These are phyloP conservation scores for Camellia lanceoleosa DNA, from an alignment of 148 eudicot genomes.

Conservation along the genomic window DNA sequence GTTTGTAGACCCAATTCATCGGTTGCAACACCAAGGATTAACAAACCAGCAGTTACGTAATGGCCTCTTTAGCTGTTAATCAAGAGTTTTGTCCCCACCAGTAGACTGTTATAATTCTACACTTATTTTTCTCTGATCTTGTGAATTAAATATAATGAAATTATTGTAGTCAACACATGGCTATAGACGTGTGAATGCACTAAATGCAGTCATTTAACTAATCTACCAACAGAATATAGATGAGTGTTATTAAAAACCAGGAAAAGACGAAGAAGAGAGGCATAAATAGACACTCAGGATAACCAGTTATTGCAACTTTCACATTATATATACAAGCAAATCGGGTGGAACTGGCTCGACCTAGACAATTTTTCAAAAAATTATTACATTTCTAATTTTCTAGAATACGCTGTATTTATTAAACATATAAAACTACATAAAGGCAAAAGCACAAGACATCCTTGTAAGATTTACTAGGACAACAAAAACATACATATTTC, in stretches of 20 bases:
- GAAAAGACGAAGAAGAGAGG: background rate
- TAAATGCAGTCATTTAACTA: background rate
- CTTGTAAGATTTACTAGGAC: too few relatives aligned
- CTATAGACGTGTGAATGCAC: background rate
- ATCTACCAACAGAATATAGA: background rate
- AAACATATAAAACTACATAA: background rate
- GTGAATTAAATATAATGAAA: background rate
- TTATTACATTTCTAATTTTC: background rate
- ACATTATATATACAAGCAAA: background rate
- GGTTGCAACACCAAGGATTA: background rate
- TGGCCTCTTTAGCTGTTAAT: constrained; percentile 1
- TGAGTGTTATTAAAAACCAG: background rate
- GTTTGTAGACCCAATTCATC: background rate
- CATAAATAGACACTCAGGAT: background rate
- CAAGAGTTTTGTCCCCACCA: background rate
- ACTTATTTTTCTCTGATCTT: background rate
- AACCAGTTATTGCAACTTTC: background rate
- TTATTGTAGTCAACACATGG: background rate
- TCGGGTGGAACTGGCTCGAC: background rate
- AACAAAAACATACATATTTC: too few relatives aligned
- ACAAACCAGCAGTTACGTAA: background rate
- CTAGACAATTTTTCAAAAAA: background rate
- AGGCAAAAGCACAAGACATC: background rate
- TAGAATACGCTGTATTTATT: background rate
- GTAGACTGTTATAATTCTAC: background rate